These are phyloP conservation scores for Kluyveromyces wickerhamii DNA, from an alignment of 805 yeast species.

Conservation along the genomic window DNA sequence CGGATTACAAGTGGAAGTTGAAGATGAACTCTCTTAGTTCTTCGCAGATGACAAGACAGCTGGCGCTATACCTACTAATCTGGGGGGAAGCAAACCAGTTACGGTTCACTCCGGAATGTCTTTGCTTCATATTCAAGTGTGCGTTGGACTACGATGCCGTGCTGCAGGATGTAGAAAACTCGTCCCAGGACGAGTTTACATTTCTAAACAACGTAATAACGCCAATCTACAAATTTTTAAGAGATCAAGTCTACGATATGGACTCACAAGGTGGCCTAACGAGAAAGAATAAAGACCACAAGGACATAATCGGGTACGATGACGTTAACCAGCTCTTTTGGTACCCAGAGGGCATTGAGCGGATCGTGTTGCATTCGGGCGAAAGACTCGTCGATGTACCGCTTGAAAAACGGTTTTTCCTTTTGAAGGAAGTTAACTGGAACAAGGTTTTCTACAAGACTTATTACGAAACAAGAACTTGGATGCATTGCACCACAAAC, in stretches of 20 bases:
- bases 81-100: conserved; percentile 92
- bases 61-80: conserved; percentile 60
- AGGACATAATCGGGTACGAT: conserved; percentile 72
- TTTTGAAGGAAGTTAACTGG: conserved; percentile 57
- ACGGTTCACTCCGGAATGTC: conserved; percentile 82
- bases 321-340: conserved; percentile 86
- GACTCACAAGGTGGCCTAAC: conserved; percentile 45
- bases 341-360: conserved; percentile 64
- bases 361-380: conserved; percentile 40
- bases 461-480: conserved; percentile 62
- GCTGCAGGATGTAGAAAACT: conserved; percentile 27
- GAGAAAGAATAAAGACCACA: conserved; percentile 66
- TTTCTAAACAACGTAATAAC: conserved; percentile 64
- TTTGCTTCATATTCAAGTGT: conserved; percentile 78
- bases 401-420: conserved; percentile 46
- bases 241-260: conserved; percentile 51
- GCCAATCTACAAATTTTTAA: conserved; percentile 61
- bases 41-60: conserved; percentile 55
- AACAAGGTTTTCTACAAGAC: conserved; percentile 61
- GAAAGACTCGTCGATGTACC: conserved; percentile 46
- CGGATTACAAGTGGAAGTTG: conserved; percentile 73
- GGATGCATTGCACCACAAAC: conserved; percentile 67
- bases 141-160: conserved; percentile 63
- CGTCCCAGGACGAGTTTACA: conserved; percentile 36
- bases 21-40: conserved; percentile 49